A percentile compares a stretch with the other conserved stretches of the same genome.
These are phyloP conservation scores for Arachis hypogaea DNA, from an alignment of 306 rosid species.

Conservation along the genomic window DNA sequence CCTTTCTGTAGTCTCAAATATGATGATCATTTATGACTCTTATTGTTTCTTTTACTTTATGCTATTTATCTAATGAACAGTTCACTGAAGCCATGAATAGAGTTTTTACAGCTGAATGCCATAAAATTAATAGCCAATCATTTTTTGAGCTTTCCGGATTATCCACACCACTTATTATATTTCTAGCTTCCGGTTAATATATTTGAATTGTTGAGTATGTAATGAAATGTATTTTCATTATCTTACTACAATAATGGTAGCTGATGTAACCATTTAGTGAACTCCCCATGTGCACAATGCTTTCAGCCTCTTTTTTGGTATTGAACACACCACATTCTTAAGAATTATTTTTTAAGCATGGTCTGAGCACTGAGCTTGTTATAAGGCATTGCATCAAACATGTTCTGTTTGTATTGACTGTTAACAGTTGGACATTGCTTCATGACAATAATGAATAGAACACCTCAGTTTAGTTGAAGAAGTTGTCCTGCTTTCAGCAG, in stretches of 20 bases:
- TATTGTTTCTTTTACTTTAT: neutral
- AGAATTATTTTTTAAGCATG: neutral
- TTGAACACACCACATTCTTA: constrained; percentile 17
- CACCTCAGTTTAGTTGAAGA: too few relatives aligned
- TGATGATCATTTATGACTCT: neutral
- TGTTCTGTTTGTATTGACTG: constrained; percentile 1
- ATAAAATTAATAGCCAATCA: neutral
- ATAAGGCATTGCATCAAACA: neutral
- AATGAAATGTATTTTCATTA: neutral
- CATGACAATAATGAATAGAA: neutral
- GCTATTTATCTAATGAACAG: neutral
- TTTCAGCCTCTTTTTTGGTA: neutral
- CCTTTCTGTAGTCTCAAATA: neutral
- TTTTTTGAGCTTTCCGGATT: too few relatives aligned
- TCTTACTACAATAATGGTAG: neutral
- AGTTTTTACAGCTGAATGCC: neutral
- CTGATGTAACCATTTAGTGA: constrained; percentile 6
- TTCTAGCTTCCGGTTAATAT: too few relatives aligned
- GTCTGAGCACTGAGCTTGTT: neutral
- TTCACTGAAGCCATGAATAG: neutral
- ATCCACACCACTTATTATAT: too few relatives aligned
- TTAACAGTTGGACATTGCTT: neutral
- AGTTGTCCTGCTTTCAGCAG: too few relatives aligned
- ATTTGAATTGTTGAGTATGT: neutral
- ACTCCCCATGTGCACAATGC: constrained; percentile 6